These are phyloP conservation scores for Gossypium herbaceum DNA, from an alignment of 345 rosid species.

Conservation along the genomic window DNA sequence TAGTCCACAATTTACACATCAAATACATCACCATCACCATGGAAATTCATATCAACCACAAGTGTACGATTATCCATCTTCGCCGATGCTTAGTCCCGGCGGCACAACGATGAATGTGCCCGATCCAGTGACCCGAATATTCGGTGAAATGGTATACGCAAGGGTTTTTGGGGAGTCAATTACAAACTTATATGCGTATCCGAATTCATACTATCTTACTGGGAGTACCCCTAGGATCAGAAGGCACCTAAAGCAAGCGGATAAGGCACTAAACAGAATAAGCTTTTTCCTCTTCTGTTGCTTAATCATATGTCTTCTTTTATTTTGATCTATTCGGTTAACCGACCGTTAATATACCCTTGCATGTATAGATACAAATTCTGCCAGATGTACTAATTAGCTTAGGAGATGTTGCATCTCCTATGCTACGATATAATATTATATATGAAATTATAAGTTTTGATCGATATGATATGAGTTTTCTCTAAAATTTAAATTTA, in stretches of 20 bases:
- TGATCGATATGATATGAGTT: not conserved
- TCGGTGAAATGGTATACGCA: conserved; percentile 59
- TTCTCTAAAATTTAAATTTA: not conserved
- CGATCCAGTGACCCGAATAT: conserved; percentile 53
- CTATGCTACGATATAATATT: not conserved
- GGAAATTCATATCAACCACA: conserved; percentile 23
- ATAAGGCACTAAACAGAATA: conserved; percentile 65
- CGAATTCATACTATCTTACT: conserved; percentile 45
- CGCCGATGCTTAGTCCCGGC: conserved; percentile 35
- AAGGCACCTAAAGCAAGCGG: conserved; percentile 66
- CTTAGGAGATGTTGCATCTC: not conserved
- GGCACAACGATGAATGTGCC: conserved; percentile 30
- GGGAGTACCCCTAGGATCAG: conserved; percentile 54
- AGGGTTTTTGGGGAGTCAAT: conserved; percentile 57
- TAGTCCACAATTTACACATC: conserved; percentile 20
- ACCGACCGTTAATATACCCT: not conserved
- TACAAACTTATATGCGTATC: conserved; percentile 40
- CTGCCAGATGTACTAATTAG: not conserved
- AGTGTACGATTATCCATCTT: conserved; percentile 28
- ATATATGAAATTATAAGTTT: not conserved
- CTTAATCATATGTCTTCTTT: conserved; percentile 53
- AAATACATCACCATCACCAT: conserved; percentile 26
- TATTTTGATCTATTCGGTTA: conserved; percentile 39
- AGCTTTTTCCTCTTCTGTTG: conserved; percentile 73
- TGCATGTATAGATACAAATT: not conserved